Conservation (phyloP, 1,139 yeast species). For the Pichia sp. region DNA sequence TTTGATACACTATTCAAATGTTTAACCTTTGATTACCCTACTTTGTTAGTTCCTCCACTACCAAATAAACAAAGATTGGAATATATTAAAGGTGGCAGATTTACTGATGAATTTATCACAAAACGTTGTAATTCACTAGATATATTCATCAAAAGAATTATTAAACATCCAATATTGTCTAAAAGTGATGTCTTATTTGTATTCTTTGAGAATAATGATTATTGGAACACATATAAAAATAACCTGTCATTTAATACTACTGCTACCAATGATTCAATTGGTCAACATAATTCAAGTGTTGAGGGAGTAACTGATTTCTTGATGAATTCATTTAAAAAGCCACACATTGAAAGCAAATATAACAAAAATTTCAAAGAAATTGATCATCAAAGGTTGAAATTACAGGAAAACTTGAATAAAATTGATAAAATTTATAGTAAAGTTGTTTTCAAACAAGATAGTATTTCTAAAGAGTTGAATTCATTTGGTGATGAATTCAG, state of each 20-base stretch:
- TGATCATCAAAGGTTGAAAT: conserved; percentile 70
- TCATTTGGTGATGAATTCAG: conserved; percentile 65
- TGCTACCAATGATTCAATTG: conserved; percentile 10
- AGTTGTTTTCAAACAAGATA: conserved; percentile 66
- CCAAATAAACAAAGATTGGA: conserved; percentile 91
- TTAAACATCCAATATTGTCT: conserved; percentile 65
- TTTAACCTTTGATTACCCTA: conserved; percentile 70
- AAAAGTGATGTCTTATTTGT: conserved; percentile 67
- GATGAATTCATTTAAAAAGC: conserved; percentile 76
- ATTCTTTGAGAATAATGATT: conserved; percentile 70
- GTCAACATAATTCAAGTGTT: conserved; percentile 24
- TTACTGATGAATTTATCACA: conserved; percentile 55
- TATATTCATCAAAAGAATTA: conserved; percentile 65
- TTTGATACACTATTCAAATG: conserved; percentile 74
- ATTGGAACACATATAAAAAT: conserved; percentile 72
- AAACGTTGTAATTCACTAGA: conserved; percentile 81
- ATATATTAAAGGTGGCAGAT: conserved; percentile 84
- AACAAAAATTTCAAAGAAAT: conserved; percentile 79
- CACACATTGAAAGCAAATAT: conserved; percentile 62
- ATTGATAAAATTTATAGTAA: conserved; percentile 74
- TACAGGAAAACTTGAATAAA: conserved; percentile 74
- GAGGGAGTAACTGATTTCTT: conserved; percentile 77
- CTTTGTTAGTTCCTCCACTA: conserved; percentile 82
- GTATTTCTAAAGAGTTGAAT: conserved; percentile 64
- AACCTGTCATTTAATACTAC: conserved; percentile 33